Conservation (phyloP, 2,329 filamentous ascomycete species). For the Endoconidiophora laricicola region DNA sequence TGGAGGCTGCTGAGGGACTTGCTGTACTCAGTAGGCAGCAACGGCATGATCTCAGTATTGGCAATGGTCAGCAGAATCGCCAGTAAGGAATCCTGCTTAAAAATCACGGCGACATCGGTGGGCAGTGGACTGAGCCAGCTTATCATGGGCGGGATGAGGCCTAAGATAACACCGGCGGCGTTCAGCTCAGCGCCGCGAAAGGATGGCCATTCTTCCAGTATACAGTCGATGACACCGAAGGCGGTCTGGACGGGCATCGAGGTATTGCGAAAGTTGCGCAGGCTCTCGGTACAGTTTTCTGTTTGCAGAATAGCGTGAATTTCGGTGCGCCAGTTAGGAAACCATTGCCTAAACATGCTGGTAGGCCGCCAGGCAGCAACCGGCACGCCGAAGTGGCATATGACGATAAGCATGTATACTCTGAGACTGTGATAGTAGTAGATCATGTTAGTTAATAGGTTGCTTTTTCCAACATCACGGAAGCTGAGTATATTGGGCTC, state of each 20-base stretch:
- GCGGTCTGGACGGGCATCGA: neutral
- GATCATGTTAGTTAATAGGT: no score
- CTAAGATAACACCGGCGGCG: constrained; percentile 1
- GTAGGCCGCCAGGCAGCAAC: no score
- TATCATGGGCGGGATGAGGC: constrained; percentile 3
- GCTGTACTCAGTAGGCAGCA: neutral
- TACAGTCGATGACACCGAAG: neutral
- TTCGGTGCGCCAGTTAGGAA: no score
- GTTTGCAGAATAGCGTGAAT: no score
- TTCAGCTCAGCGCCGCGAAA: constrained; percentile 3
- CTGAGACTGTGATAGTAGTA: no score
- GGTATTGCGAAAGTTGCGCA: no score
- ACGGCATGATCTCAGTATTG: constrained; percentile 3
- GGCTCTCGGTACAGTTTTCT: no score
- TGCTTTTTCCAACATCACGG: no score
- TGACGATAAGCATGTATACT: no score
- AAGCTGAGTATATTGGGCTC: no score
- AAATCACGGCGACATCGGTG: neutral
- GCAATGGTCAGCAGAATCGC: neutral
- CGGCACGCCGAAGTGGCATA: no score
- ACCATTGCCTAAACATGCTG: no score
- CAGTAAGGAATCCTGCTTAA: neutral
- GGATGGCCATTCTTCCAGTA: neutral
- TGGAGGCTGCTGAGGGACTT: neutral
- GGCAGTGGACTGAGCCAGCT: neutral